Percentiles rank a stretch among this genome's conserved stretches.
These are phyloP conservation scores for Leccinellum albellum DNA, from an alignment of 768 basidiomycete genomes.

Conservation along the genomic window DNA sequence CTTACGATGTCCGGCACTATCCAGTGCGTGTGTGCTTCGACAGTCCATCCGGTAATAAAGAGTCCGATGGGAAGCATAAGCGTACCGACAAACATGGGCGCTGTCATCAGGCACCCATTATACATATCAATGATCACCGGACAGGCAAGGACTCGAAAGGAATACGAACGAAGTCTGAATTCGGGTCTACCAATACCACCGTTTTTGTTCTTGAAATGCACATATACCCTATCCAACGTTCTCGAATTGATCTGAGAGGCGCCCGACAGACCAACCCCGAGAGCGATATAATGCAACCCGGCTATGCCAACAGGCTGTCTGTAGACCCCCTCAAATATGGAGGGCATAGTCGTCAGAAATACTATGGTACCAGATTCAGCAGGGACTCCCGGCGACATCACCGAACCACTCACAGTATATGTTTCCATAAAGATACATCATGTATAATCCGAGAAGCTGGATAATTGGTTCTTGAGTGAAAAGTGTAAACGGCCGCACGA, in stretches of 20 bases:
- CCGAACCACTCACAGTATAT: constrained; percentile 46
- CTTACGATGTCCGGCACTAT: constrained; percentile 64
- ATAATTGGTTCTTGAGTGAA: constrained; percentile 62
- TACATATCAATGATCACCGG: constrained; percentile 3
- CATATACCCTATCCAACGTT: constrained; percentile 53
- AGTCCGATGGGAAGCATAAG: constrained; percentile 63
- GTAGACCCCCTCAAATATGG: constrained; percentile 55
- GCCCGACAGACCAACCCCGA: constrained; percentile 57
- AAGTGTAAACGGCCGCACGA: constrained; percentile 66
- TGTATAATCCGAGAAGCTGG: constrained; percentile 62
- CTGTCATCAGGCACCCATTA: constrained; percentile 27
- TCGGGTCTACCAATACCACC: constrained; percentile 55
- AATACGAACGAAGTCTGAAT: constrained; percentile 43
- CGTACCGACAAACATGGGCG: constrained; percentile 56
- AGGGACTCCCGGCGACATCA: not conserved
- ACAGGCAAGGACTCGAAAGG: not conserved
- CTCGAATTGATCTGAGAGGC: constrained; percentile 55
- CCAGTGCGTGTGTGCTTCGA: constrained; percentile 59
- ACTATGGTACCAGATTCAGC: constrained; percentile 38
- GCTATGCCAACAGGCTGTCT: constrained; percentile 52
- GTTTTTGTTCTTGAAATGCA: constrained; percentile 44
- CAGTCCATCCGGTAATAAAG: constrained; percentile 66
- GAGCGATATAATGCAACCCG: constrained; percentile 67
- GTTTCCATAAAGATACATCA: constrained; percentile 65
- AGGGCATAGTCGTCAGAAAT: constrained; percentile 61